These are phyloP conservation scores for Pneumocystis canis DNA, from an alignment of 1,139 yeast species.

Conservation along the genomic window DNA sequence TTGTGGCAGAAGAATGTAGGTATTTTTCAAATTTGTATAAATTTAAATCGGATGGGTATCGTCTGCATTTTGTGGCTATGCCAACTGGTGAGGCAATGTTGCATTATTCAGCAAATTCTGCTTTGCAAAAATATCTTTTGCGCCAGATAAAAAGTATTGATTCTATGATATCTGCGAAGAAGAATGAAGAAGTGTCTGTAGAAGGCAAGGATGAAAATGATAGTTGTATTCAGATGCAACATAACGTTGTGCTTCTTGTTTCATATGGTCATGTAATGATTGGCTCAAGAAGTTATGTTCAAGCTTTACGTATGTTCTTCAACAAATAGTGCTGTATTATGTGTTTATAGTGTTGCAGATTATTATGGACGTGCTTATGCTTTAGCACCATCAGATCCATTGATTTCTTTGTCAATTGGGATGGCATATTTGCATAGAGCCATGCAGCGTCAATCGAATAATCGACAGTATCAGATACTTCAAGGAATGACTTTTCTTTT, in stretches of 20 bases:
- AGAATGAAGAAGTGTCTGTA: conserved; percentile 67
- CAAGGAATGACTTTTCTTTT: conserved; percentile 70
- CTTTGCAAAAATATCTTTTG: conserved; percentile 76
- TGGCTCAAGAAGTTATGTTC: conserved; percentile 67
- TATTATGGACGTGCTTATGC: conserved; percentile 40
- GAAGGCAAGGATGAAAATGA: conserved; percentile 27
- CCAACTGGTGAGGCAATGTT: conserved; percentile 46
- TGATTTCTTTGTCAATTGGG: conserved; percentile 60
- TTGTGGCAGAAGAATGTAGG: conserved; percentile 44
- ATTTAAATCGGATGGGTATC: conserved; percentile 55
- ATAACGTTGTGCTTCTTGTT: conserved; percentile 58
- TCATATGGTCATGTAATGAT: conserved; percentile 69
- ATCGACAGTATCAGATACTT: conserved; percentile 70
- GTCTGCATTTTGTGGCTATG: conserved; percentile 53
- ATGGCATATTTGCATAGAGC: conserved; percentile 80
- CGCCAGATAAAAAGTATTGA: conserved; percentile 86
- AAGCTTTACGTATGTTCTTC: conserved; percentile 38
- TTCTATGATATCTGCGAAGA: conserved; percentile 38
- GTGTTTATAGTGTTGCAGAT: conserved; percentile 9
- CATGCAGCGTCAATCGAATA: conserved; percentile 74
- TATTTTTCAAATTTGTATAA: conserved; percentile 51
- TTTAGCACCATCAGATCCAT: conserved; percentile 50
- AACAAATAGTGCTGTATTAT: conserved; percentile 30
- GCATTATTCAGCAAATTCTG: conserved; percentile 54
- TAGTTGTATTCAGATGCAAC: conserved; percentile 29